Evolutionary conservation across 768 basidiomycete species (phyloP), one percentile per base, ranked within the genome.

Genomic region (Collybiopsis luxurians): DNA sequence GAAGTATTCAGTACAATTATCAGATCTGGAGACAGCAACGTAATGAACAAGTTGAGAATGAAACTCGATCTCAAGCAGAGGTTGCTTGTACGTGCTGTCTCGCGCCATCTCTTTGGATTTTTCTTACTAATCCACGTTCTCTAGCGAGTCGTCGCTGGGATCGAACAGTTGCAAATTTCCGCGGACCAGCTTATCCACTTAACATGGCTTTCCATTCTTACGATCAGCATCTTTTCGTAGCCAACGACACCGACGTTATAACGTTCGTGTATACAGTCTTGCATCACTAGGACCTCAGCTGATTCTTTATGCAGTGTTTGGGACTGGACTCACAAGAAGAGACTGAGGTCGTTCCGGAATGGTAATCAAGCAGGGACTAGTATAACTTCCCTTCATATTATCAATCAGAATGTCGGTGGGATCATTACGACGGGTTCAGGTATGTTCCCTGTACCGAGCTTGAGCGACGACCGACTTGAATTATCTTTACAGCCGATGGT

Each of bases 371-470:
- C 75, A 55, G 89, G 89, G 34, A 90, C 89, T 3, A 87, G 83
- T 54, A 90, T 98, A 56, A 95, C 97, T 0, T 87, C 90, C 2
- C 73, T 98, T 21, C 85, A 93, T 54, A 87, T 98, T 66, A 92
- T 98, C 69, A 98, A 99, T 68, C 92, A 99, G 71, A 94, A 97
- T 56, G 89, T 94, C 13, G 90, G 92, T 9, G 94, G 93, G 1
- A 86, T 98, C 44, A 84, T 98, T 53, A 70, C 98, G 53, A 88
- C 90, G 26, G 94, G 87, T 4, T 90, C 96, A 59, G 84, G 93
- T 94, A 63, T 46, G 40, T 48, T 19, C 3, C n/a, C 27, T 44
- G 12, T 19, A n/a, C n/a, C n/a, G n/a, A 2, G 13, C 40, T 15
- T 43, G 28, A 19, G n/a, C 0, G 10, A 50, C 17, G n/a, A 28